phyloP scores from a whole-genome alignment of 1,284 basidiomycete genomes.

The Polyporus tsugae region DNA sequence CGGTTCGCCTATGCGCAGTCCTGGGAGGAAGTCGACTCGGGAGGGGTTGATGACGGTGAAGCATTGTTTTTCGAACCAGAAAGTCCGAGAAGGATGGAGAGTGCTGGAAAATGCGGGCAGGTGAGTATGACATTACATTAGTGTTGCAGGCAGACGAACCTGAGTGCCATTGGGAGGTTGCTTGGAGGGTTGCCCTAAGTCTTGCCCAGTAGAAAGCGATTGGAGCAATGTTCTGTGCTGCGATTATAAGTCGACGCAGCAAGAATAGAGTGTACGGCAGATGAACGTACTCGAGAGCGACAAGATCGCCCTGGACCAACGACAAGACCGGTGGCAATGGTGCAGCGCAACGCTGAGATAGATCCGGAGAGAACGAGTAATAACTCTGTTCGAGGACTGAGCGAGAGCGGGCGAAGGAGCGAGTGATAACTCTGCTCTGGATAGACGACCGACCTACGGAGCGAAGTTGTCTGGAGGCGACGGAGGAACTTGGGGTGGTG shows the following conservation, averaged over 20 bases:
- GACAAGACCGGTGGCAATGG: neutral
- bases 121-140: neutral
- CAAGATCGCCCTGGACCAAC: neutral
- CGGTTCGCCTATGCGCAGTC: neutral
- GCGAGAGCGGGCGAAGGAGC: neutral
- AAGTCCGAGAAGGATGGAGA: neutral
- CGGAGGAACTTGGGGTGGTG: no score
- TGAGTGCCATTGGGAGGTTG: neutral
- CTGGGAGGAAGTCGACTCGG: neutral
- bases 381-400: no score
- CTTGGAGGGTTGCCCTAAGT: neutral
- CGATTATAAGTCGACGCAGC: neutral
- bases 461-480: no score
- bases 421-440: no score
- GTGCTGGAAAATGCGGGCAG: neutral
- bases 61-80: neutral
- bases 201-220: neutral
- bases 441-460: no score
- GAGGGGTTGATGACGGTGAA: neutral
- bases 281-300: neutral
- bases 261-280: neutral
- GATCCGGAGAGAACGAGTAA: neutral
- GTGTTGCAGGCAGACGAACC: neutral
- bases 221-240: neutral
- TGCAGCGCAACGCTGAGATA: neutral